Base-by-base conservation (phyloP, 768 basidiomycete genomes). In the Filobasidium floriforme region DNA sequence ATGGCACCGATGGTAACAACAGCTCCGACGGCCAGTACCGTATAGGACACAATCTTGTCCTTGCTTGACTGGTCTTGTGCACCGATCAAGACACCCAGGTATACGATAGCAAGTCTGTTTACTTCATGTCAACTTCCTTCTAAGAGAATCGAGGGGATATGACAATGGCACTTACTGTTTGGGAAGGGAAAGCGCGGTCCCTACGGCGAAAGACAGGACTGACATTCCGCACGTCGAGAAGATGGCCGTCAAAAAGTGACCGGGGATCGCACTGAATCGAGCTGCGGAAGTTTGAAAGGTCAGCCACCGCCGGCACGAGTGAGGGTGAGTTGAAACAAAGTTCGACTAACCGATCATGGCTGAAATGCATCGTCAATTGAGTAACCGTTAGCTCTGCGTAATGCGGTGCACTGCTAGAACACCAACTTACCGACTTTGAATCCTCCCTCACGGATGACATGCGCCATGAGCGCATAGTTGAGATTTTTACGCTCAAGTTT, bases 21-120 rank as follows among this genome's bases (percentile, higher is more conserved):
- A 43, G 86, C 75, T 0, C 90, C 90, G 44, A 88, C 62, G 7
- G 74, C 87, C 32, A 91, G 78, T 4, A 92, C 88, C 5, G 81
- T 75, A 67, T 89, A 84, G 62, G 86, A 87, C 68, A 91, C 83
- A 67, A 88, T 84, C 68, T 81, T 84, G 77, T 79, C 22, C 19
- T 70, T 69, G 11, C 29, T 57, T 4, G 22, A 24, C 29, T 57
- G 22, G 54, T 57, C 29, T 24, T 24, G 14, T 28, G 54, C 15
- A 28, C 72, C 69, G 69, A 79, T 71, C 9, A 76, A 66, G n/a
- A 78, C 90, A 41, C 92, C 92, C 18, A 93, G 83, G 73, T 96
- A 96, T 14, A 96, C 92, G 9, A 88, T 89, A 70, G 91, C 84
- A 71, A 96, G 87, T 76, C 96, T 89, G 73, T 37, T 37, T 3